Percentiles rank a stretch among this genome's conserved stretches.
Evolutionary conservation across 768 basidiomycete species (phyloP).

Genomic region (Tylopilus plumbeoviolaceoides): DNA sequence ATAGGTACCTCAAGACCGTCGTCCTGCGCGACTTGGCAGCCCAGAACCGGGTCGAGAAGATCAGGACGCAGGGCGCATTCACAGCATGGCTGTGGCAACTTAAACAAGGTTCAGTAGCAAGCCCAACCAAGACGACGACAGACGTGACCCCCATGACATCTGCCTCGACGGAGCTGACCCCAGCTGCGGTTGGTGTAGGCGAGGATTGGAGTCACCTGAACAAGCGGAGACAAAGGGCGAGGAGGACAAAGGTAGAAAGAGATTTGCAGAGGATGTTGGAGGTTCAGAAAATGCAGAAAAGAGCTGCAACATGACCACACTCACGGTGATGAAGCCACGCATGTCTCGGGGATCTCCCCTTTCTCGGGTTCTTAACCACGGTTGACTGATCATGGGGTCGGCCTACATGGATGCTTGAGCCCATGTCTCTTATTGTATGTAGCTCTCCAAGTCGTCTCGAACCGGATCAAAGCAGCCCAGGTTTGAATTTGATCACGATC

Average conservation of each 20-base stretch:
- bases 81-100: slow-evolving; percentile 42
- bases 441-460: too few species aligned
- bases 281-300: slow-evolving; percentile 30
- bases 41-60: slow-evolving; percentile 40
- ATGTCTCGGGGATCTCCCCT: too few species aligned
- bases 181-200: slow-evolving; percentile 30
- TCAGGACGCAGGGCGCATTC: slow-evolving; percentile 30
- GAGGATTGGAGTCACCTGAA: slow-evolving; percentile 56
- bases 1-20: slow-evolving; percentile 52
- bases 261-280: slow-evolving; percentile 40
- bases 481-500: too few species aligned
- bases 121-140: not conserved
- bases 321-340: too few species aligned
- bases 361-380: too few species aligned
- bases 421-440: too few species aligned
- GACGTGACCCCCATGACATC: not conserved
- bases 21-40: slow-evolving; percentile 47
- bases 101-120: not conserved
- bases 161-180: slow-evolving; percentile 9
- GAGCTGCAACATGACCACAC: not conserved
- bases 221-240: slow-evolving; percentile 45
- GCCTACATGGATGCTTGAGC: too few species aligned
- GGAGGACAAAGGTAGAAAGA: slow-evolving; percentile 42
- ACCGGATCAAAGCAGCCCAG: too few species aligned
- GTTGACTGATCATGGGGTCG: too few species aligned